phyloP scores from a whole-genome alignment of 768 basidiomycete species.

The Suillus plorans region DNA sequence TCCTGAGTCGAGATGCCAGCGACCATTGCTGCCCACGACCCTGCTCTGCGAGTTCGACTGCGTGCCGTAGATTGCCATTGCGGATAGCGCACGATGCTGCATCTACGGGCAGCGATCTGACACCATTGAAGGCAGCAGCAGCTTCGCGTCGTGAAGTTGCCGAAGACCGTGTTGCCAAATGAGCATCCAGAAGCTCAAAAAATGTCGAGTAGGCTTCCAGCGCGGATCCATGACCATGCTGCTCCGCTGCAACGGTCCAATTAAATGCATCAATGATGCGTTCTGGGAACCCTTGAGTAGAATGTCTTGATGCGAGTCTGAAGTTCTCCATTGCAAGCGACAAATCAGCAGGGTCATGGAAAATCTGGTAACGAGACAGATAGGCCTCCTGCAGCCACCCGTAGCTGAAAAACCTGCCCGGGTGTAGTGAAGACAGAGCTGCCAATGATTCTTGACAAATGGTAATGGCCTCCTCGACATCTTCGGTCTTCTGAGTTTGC shows the following conservation, averaged over 20 bases:
- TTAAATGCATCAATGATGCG: not conserved
- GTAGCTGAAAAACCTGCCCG: not conserved
- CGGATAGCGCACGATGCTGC: constrained; percentile 17
- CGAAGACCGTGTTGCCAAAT: not conserved
- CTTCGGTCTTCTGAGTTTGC: not conserved
- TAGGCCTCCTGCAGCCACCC: not conserved
- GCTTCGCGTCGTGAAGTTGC: not conserved
- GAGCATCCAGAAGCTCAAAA: not conserved
- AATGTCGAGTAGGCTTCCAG: not conserved
- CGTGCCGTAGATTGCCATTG: constrained; percentile 6
- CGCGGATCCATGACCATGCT: not conserved
- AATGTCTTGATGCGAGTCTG: not conserved
- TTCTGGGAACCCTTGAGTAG: not conserved
- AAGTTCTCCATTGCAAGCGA: not conserved
- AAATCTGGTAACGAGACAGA: not conserved
- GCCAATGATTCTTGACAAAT: not conserved
- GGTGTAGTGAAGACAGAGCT: not conserved
- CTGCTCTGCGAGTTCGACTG: constrained; percentile 27
- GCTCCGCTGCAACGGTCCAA: too few relatives aligned
- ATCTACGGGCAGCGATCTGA: not conserved
- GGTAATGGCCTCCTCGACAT: not conserved
- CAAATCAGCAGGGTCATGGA: not conserved
- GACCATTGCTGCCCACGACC: constrained; percentile 22
- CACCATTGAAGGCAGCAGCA: not conserved
- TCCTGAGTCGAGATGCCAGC: constrained; percentile 22